Conservation (phyloP, 2,329 filamentous ascomycete genomes). For the Colletotrichum brevisporum region DNA sequence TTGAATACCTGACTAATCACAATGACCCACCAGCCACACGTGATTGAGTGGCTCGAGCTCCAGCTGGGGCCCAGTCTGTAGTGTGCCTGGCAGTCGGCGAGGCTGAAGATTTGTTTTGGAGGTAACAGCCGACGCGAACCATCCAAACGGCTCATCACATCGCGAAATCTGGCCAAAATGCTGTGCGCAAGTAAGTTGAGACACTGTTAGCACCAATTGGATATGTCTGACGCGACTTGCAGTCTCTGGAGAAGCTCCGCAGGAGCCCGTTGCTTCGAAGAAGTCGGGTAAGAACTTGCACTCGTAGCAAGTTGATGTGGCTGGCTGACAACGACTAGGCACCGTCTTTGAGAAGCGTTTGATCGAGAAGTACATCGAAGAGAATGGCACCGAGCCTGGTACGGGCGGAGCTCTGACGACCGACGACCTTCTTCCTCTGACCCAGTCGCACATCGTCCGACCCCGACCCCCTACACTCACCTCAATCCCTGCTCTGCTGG, state of each 20-base stretch:
- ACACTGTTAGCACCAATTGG: not conserved
- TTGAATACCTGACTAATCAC: too few relatives aligned
- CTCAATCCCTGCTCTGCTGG: conserved; percentile 93
- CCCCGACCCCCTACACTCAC: conserved; percentile 94
- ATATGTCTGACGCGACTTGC: conserved; percentile 43
- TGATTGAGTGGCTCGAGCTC: conserved; percentile 36
- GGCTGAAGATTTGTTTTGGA: conserved; percentile 42
- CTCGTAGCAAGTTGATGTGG: not conserved
- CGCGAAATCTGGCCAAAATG: conserved; percentile 37
- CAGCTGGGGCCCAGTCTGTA: conserved; percentile 15
- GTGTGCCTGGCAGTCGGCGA: conserved; percentile 25
- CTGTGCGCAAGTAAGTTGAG: conserved; percentile 56
- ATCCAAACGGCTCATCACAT: conserved; percentile 22
- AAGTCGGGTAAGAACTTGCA: conserved; percentile 81
- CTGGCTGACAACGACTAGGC: conserved; percentile 62
- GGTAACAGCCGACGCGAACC: conserved; percentile 31
- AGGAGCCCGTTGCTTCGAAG: conserved; percentile 93
- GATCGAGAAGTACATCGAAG: conserved; percentile 93
- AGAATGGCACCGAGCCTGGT: conserved; percentile 93
- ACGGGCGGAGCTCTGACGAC: conserved; percentile 86
- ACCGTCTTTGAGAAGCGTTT: conserved; percentile 95
- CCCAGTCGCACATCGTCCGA: conserved; percentile 85
- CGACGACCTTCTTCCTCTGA: conserved; percentile 91
- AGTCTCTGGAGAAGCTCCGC: conserved; percentile 98
- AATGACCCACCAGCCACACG: conserved; percentile 8